These are phyloP conservation scores for Brettanomyces sp. DNA, from an alignment of 805 yeast species.

Conservation along the genomic window DNA sequence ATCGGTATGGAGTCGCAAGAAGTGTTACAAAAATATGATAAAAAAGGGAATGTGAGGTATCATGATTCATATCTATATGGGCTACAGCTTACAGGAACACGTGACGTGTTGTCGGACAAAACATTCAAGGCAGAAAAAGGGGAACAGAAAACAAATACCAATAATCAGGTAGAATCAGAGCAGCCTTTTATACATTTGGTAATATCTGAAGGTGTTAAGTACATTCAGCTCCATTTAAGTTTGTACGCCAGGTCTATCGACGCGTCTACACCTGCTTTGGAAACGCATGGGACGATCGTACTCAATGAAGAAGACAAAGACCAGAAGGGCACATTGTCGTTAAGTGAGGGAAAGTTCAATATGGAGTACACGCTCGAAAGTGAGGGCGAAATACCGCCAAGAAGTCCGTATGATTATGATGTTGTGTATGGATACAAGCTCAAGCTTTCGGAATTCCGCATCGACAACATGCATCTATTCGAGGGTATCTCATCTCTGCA, in stretches of 20 bases:
- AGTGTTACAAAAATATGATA: neutral
- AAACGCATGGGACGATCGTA: slow-evolving; percentile 2
- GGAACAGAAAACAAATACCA: no score
- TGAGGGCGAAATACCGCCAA: slow-evolving; percentile 18
- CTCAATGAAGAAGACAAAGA: neutral
- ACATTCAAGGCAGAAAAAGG: neutral
- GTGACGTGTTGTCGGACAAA: slow-evolving; percentile 7
- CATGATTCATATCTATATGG: neutral
- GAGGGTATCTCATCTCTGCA: neutral
- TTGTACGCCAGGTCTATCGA: slow-evolving; percentile 6
- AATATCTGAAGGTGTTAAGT: slow-evolving; percentile 19
- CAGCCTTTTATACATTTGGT: slow-evolving; percentile 8
- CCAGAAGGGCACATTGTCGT: slow-evolving; percentile 1
- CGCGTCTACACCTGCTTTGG: slow-evolving; percentile 4
- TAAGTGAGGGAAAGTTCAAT: slow-evolving; percentile 4
- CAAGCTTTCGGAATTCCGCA: slow-evolving; percentile 11
- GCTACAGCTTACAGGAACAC: neutral
- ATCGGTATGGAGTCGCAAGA: slow-evolving; percentile 3
- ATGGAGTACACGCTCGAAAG: slow-evolving; percentile 12
- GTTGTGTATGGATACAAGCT: slow-evolving; percentile 14
- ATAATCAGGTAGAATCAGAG: no score
- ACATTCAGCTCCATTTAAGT: slow-evolving; percentile 15
- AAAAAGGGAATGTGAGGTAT: no score
- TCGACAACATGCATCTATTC: slow-evolving; percentile 14
- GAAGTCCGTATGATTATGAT: slow-evolving; percentile 20